Conservation (phyloP, 1,139 yeast genomes). For the Diutina scorzettiae region DNA sequence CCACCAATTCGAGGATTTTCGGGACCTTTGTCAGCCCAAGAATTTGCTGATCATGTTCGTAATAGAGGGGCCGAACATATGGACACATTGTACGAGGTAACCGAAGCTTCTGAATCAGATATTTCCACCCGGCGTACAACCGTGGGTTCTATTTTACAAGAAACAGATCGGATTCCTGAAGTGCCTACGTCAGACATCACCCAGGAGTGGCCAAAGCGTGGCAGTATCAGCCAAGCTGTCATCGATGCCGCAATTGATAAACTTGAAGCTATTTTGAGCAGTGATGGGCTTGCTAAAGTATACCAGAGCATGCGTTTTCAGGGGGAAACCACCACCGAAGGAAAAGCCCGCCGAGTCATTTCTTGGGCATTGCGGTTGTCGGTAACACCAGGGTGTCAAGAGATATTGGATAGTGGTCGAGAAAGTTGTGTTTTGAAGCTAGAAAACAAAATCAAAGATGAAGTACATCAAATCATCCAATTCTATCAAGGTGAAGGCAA, state of each 20-base stretch:
- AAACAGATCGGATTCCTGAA: no score
- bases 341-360: no score
- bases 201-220: no score
- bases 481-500: background rate
- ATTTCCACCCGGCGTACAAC: background rate
- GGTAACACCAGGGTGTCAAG: background rate
- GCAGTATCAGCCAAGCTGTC: no score
- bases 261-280: no score
- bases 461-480: background rate
- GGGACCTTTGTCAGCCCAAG: background rate
- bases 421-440: background rate
- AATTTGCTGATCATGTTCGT: background rate
- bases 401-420: background rate
- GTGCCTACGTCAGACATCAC: no score
- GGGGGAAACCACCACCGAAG: no score
- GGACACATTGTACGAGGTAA: constrained; percentile 2
- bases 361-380: no score
- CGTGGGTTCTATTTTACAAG: background rate
- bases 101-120: background rate
- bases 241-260: no score
- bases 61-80: background rate
- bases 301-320: no score
- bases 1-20: background rate
- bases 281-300: no score
- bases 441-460: background rate